These are phyloP conservation scores for Conticribra guillardii DNA, from an alignment of 108 stramenopile genomes.

Conservation along the genomic window DNA sequence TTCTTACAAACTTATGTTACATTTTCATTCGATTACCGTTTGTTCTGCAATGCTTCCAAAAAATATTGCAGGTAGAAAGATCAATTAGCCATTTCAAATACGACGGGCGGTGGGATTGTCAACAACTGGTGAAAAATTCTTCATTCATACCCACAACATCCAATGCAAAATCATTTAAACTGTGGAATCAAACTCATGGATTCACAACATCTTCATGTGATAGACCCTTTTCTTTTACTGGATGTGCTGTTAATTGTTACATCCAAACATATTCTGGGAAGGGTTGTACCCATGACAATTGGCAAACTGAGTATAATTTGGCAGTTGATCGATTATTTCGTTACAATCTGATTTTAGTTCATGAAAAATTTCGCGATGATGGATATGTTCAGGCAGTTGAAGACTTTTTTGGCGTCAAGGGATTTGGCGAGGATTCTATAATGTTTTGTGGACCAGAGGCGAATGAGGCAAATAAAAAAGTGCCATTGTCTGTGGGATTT, in stretches of 20 bases:
- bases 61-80: slow-evolving; percentile 3
- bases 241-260: slow-evolving; percentile 47
- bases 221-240: slow-evolving; percentile 26
- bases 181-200: slow-evolving; percentile 36
- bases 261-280: slow-evolving; percentile 35
- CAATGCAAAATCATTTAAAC: slow-evolving; percentile 31
- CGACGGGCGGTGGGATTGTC: slow-evolving; percentile 44
- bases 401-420: slow-evolving; percentile 35
- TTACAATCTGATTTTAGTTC: slow-evolving; percentile 39
- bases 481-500: slow-evolving; percentile 31
- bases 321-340: slow-evolving; percentile 32
- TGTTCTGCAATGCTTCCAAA: too few relatives aligned
- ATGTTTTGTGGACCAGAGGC: slow-evolving; percentile 41
- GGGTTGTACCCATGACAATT: slow-evolving; percentile 35
- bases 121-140: slow-evolving; percentile 39
- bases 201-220: slow-evolving; percentile 22
- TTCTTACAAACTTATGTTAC: too few relatives aligned
- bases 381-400: slow-evolving; percentile 35
- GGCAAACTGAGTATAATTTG: slow-evolving; percentile 26
- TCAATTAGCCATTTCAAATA: slow-evolving; percentile 52
- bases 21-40: too few relatives aligned
- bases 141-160: slow-evolving; percentile 33
- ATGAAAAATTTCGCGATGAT: slow-evolving; percentile 33
- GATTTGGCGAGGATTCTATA: slow-evolving; percentile 21
- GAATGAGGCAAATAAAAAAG: slow-evolving; percentile 26